phyloP scores from a whole-genome alignment of 228 moss, liverwort and hornwort genomes.

The Sphagnum magellanicum region DNA sequence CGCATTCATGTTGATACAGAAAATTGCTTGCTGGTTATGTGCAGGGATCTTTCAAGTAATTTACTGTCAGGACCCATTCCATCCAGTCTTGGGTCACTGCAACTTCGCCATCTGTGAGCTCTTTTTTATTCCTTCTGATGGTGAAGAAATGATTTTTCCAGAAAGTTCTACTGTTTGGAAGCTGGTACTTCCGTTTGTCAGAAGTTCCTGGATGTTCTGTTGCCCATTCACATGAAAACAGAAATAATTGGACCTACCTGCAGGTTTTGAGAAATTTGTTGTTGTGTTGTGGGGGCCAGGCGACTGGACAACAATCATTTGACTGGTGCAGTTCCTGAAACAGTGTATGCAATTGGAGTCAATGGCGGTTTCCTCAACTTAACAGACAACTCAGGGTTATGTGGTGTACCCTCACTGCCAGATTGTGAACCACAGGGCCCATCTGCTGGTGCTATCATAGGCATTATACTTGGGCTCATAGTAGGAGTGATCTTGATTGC shows the following conservation, averaged over 20 bases:
- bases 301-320: conserved; percentile 68
- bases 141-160: too few species aligned
- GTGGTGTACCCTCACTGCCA: conserved; percentile 84
- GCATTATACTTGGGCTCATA: conserved; percentile 54
- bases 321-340: conserved; percentile 75
- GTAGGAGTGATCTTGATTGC: conserved; percentile 23
- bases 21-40: too few species aligned
- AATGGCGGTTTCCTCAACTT: conserved; percentile 84
- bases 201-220: too few species aligned
- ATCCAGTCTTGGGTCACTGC: conserved; percentile 61
- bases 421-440: conserved; percentile 54
- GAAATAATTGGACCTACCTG: too few species aligned
- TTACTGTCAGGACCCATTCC: conserved; percentile 67
- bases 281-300: conserved; percentile 20
- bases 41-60: conserved; percentile 79
- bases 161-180: too few species aligned
- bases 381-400: conserved; percentile 67
- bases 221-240: too few species aligned
- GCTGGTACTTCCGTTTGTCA: too few species aligned
- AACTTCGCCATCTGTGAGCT: conserved; percentile 65
- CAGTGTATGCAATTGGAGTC: conserved; percentile 78
- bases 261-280: too few species aligned
- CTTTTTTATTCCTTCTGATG: neutral
- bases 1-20: too few species aligned
- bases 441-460: conserved; percentile 61